Evolutionary conservation across 2,329 filamentous ascomycete genomes (phyloP).

Genomic region (Phialophora expanda): DNA sequence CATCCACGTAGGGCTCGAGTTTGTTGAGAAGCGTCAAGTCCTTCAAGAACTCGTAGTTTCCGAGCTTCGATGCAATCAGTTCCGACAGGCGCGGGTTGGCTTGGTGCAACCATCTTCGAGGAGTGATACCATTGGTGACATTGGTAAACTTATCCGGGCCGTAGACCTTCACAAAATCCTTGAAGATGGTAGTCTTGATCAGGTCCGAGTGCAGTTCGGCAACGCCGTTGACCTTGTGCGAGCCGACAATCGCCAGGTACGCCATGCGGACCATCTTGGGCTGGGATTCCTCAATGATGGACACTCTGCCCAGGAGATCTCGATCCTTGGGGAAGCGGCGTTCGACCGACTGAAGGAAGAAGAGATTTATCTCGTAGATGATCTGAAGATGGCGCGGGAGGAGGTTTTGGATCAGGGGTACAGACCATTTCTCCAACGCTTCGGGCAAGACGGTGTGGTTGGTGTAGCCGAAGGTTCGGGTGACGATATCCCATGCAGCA

Average conservation of each 20-base stretch:
- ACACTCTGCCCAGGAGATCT: constrained; percentile 84
- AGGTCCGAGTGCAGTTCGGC: constrained; percentile 96
- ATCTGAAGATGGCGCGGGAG: constrained; percentile 89
- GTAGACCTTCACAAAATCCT: constrained; percentile 94
- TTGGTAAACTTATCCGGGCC: constrained; percentile 98
- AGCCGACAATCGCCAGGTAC: constrained; percentile 90
- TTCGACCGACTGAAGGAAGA: constrained; percentile 90
- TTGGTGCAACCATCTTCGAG: constrained; percentile 94
- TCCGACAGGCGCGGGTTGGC: constrained; percentile 92
- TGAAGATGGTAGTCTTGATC: constrained; percentile 99
- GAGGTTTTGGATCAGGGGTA: constrained; percentile 87
- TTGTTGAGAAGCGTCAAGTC: constrained; percentile 86
- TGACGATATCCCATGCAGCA: constrained; percentile 83
- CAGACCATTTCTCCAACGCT: constrained; percentile 97
- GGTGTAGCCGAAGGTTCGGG: constrained; percentile 86
- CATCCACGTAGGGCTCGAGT: constrained; percentile 80
- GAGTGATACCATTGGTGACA: constrained; percentile 97
- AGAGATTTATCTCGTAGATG: constrained; percentile 97
- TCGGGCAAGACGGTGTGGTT: constrained; percentile 98
- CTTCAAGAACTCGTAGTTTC: constrained; percentile 82
- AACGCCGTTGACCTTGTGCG: constrained; percentile 98
- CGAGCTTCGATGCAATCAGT: constrained; percentile 87
- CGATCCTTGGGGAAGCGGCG: constrained; percentile 86
- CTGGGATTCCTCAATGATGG: constrained; percentile 95
- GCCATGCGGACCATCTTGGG: constrained; percentile 99